Evolutionary conservation across 768 basidiomycete genomes (phyloP).

Genomic region (Artomyces pyxidatus): DNA sequence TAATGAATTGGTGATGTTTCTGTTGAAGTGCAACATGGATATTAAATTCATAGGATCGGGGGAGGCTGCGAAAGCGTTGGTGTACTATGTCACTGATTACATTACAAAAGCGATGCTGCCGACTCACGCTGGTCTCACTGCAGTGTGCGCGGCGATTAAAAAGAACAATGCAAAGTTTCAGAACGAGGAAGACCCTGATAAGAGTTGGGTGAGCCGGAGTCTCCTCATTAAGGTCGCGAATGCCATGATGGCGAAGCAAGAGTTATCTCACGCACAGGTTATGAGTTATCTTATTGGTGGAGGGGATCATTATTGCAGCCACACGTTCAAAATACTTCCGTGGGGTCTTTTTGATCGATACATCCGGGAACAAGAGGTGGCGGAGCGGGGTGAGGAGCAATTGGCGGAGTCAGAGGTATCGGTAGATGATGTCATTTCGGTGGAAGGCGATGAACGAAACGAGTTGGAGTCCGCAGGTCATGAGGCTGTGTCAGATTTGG

Average conservation of each 20-base stretch:
- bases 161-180: background rate
- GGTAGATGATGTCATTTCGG: background rate
- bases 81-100: slow-evolving; percentile 42
- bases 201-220: too few relatives aligned
- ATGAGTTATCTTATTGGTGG: background rate
- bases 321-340: background rate
- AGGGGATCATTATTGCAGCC: background rate
- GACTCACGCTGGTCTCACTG: slow-evolving; percentile 24
- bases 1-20: slow-evolving; percentile 19
- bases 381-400: background rate
- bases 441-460: too few relatives aligned
- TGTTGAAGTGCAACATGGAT: slow-evolving; percentile 36
- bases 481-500: too few relatives aligned
- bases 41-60: slow-evolving; percentile 39
- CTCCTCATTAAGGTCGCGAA: background rate
- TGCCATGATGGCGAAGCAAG: background rate
- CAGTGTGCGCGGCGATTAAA: background rate
- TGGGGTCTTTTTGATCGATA: background rate
- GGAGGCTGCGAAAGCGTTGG: slow-evolving; percentile 29
- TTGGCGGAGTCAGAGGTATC: background rate
- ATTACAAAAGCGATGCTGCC: slow-evolving; percentile 37
- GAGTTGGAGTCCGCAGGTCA: too few relatives aligned
- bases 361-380: background rate
- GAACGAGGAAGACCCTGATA: background rate
- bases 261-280: background rate